Conservation (phyloP, 306 rosid genomes). For the Lathyrus oleraceus region DNA sequence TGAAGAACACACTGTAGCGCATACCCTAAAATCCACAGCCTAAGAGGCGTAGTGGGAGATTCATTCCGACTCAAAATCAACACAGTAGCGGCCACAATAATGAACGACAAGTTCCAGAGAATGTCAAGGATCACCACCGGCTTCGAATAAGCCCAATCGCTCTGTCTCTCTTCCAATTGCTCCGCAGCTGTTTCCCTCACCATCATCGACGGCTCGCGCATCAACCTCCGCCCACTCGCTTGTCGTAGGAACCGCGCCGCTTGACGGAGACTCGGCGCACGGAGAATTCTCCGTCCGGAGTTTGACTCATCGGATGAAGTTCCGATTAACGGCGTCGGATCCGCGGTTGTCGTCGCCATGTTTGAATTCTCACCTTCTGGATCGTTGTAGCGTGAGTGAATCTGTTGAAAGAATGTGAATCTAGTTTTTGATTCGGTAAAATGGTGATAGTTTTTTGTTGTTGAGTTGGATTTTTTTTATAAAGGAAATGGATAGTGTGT, state of each 20-base stretch:
- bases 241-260: constrained; percentile 91
- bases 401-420: neutral
- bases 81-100: constrained; percentile 58
- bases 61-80: constrained; percentile 59
- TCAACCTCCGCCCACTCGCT: constrained; percentile 74
- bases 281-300: constrained; percentile 56
- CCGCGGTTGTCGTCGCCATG: constrained; percentile 73
- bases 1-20: constrained; percentile 74
- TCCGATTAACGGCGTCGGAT: constrained; percentile 66
- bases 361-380: neutral
- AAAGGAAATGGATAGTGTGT: neutral
- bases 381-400: neutral
- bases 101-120: constrained; percentile 83
- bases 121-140: constrained; percentile 84
- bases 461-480: too few relatives aligned
- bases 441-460: neutral
- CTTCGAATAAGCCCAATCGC: constrained; percentile 98
- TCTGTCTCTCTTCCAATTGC: constrained; percentile 90
- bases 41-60: constrained; percentile 66
- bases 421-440: neutral
- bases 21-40: constrained; percentile 83
- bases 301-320: constrained; percentile 59
- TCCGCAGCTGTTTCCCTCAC: constrained; percentile 95
- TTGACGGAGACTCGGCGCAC: constrained; percentile 76
- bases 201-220: constrained; percentile 96